Evolutionary conservation across 768 basidiomycete species (phyloP), one percentile per base, ranked within the genome.

Genomic region (Serendipita sp.): DNA sequence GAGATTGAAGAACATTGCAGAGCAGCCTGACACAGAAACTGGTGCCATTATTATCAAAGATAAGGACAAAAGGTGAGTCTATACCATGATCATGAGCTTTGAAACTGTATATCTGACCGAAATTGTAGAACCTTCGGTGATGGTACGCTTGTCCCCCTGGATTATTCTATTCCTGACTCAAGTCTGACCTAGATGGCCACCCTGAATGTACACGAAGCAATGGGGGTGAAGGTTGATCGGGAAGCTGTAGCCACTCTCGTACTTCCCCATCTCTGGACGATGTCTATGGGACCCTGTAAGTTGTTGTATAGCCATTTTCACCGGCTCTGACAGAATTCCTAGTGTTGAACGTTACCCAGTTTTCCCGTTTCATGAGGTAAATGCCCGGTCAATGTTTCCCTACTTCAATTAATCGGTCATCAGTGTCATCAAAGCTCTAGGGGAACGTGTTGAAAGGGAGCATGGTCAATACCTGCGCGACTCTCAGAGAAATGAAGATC

Each of bases 201-300:
- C 0, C 76, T 92, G 46, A 81, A 81, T 23, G 91, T 97, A 0
- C 94, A 97, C 74, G 93, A 94, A 72, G 91, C 91, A 0, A 97
- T 96, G 94, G 93, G 94, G 6, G 80, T 84, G 68, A 96, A 95
- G 72, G 85, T 97, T 1, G 94, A 96, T 68, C 82, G 92, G 55
- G 91, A 94, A 73, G 91, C 93, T 8, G 88, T 92, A 10, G 91
- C 91, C 2, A 89, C 87, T 0, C 77, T 91, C 46, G 88, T 95
- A 34, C 76, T 95, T 11, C 91, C 91, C 6, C 91, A 95, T 31
- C 75, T 94, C 31, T 99, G 96, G 96, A 78, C 87, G 2, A 97
- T 99, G 93, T 93, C 89, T 2, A 95, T 98, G 77, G 94, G 92
- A 29, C 94, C 94, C 63, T 72, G 91, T 91, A 71, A 69, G 87